A percentile compares a stretch with the other conserved stretches of the same genome.
Evolutionary conservation across 129 eudicot genomes (phyloP).

Genomic region (Arctium lappa): DNA sequence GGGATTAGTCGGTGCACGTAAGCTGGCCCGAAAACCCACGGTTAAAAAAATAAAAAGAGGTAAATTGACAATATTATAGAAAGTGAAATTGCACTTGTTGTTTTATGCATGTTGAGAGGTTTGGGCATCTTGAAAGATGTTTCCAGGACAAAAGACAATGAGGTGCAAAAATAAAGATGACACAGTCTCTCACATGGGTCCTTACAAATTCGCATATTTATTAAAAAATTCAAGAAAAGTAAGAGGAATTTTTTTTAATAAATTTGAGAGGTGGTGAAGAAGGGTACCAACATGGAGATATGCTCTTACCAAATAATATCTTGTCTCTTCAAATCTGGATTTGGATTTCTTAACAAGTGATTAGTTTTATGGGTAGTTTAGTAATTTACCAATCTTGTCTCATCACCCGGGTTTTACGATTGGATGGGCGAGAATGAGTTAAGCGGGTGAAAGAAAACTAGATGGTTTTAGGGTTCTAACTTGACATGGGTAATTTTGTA

Average conservation of each 20-base stretch:
- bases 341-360: not conserved
- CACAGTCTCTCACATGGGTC: constrained; percentile 32
- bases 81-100: constrained; percentile 3
- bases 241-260: not conserved
- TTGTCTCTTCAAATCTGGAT: constrained; percentile 12
- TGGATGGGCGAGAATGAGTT: no score
- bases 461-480: not conserved
- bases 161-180: constrained; percentile 27
- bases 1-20: no score
- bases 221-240: not conserved
- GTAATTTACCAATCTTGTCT: not conserved
- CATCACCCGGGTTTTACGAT: not conserved
- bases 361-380: not conserved
- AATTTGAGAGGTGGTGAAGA: constrained; percentile 2
- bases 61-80: not conserved
- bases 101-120: constrained; percentile 11
- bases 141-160: constrained; percentile 30
- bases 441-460: no score
- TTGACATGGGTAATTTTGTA: not conserved
- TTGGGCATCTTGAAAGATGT: constrained; percentile 22
- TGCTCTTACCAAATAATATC: constrained; percentile 22
- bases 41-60: no score
- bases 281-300: constrained; percentile 25
- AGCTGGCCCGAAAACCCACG: no score
- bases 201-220: constrained; percentile 2